A percentile compares a stretch with the other conserved stretches of the same genome.
Conservation (phyloP, 768 basidiomycete genomes). For the Kwoniella heveanensis region DNA sequence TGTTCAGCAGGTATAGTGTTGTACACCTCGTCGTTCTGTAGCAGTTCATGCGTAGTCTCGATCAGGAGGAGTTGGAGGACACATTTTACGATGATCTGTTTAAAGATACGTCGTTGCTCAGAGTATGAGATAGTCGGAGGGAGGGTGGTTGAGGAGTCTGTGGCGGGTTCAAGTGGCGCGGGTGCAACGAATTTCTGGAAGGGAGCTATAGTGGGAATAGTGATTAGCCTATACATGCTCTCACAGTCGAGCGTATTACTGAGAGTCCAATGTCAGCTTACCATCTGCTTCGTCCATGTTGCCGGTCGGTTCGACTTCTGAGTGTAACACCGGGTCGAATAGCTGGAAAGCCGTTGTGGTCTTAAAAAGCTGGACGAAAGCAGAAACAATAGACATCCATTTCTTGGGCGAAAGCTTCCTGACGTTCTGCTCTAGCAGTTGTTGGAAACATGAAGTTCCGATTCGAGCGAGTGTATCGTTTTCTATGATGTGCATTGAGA, state of each 20-base stretch:
- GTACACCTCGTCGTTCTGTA: slow-evolving; percentile 90
- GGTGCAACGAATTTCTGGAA: slow-evolving; percentile 56
- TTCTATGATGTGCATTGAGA: too few species aligned
- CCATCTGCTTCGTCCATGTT: slow-evolving; percentile 42
- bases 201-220: slow-evolving; percentile 24
- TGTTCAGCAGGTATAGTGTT: slow-evolving; percentile 91
- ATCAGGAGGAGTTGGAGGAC: slow-evolving; percentile 94
- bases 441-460: slow-evolving; percentile 95
- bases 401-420: slow-evolving; percentile 75
- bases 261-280: slow-evolving; percentile 20
- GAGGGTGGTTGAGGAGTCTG: slow-evolving; percentile 59
- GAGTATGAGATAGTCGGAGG: slow-evolving; percentile 50
- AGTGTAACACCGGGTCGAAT: slow-evolving; percentile 87
- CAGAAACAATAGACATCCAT: slow-evolving; percentile 89
- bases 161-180: slow-evolving; percentile 78
- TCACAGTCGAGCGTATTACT: too few species aligned
- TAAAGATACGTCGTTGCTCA: slow-evolving; percentile 84
- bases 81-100: slow-evolving; percentile 99
- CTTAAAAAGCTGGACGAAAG: slow-evolving; percentile 93
- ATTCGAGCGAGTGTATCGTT: slow-evolving; percentile 97
- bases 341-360: slow-evolving; percentile 97
- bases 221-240: too few species aligned
- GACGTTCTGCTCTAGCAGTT: slow-evolving; percentile 89
- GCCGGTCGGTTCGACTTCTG: slow-evolving; percentile 64
- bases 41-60: slow-evolving; percentile 92